Evolutionary conservation across 768 basidiomycete species (phyloP).

Genomic region (Phallus indusiatus): DNA sequence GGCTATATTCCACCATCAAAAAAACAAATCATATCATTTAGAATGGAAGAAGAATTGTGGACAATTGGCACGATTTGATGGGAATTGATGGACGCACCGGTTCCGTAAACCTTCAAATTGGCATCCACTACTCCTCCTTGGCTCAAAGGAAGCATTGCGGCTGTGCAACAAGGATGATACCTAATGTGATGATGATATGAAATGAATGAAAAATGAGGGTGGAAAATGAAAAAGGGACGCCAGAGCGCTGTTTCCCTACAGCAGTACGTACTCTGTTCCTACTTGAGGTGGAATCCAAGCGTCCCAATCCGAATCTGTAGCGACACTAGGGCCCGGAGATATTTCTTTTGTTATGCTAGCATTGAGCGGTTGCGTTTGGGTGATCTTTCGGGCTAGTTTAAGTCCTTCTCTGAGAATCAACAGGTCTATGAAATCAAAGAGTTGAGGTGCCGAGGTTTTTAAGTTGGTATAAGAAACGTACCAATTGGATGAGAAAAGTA

Average conservation of each 20-base stretch:
- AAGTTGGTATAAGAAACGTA: conserved; percentile 14
- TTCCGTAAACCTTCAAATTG: conserved; percentile 47
- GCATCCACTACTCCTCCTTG: conserved; percentile 52
- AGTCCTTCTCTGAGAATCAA: conserved; percentile 47
- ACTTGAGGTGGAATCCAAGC: conserved; percentile 35
- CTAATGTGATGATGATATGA: no score
- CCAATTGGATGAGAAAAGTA: conserved; percentile 51
- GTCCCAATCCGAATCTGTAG: conserved; percentile 48
- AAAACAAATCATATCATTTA: not conserved
- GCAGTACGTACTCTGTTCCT: conserved; percentile 36
- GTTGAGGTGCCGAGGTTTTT: not conserved
- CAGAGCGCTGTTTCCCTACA: not conserved
- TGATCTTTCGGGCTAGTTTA: conserved; percentile 51
- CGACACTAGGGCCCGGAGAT: conserved; percentile 38
- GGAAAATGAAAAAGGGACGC: not conserved
- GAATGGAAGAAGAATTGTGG: no score
- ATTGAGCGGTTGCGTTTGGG: conserved; percentile 40
- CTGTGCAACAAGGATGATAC: conserved; percentile 50
- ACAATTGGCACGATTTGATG: no score
- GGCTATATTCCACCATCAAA: conserved; percentile 16
- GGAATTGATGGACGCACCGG: conserved; percentile 21
- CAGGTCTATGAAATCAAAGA: conserved; percentile 24
- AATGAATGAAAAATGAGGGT: conserved; percentile 9
- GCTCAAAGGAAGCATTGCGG: conserved; percentile 45
- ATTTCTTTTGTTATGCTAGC: conserved; percentile 36